Percentiles rank a stretch among this genome's conserved stretches.
Conservation (phyloP, 208 protist species). For the Histomonas meleagridis region DNA sequence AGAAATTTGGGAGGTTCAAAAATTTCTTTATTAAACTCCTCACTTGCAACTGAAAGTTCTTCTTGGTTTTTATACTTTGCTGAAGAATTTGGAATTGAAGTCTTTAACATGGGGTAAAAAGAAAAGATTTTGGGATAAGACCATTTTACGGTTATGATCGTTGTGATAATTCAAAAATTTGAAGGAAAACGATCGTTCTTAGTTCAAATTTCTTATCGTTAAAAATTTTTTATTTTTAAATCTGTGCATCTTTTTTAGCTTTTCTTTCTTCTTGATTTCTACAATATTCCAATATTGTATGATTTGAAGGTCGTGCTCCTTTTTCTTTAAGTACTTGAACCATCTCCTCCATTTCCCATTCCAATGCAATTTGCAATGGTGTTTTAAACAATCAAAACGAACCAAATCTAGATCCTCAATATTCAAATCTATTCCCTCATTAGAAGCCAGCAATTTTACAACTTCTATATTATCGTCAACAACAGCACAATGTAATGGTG, state of each 20-base stretch:
- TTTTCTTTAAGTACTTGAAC: background rate
- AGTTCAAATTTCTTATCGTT: too few relatives aligned
- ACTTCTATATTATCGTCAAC: background rate
- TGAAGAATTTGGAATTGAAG: too few relatives aligned
- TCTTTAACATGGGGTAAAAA: too few relatives aligned
- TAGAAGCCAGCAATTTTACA: background rate
- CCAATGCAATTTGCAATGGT: background rate
- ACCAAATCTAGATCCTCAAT: background rate
- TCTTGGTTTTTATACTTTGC: background rate
- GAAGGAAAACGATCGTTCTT: too few relatives aligned
- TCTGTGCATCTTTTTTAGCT: too few relatives aligned
- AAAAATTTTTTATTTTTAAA: too few relatives aligned
- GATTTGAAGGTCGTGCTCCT: background rate
- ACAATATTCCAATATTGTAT: too few relatives aligned
- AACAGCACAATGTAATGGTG: background rate
- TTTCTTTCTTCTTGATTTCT: too few relatives aligned
- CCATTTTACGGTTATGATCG: too few relatives aligned
- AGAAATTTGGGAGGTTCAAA: background rate
- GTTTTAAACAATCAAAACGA: background rate
- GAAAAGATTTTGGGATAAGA: too few relatives aligned
- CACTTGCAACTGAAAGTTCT: background rate
- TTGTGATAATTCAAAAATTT: too few relatives aligned
- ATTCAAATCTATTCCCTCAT: background rate
- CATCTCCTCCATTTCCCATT: background rate
- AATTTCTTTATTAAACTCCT: background rate